Conservation (phyloP, 805 yeast genomes). For the Zygosaccharomyces kombuchaensis region DNA sequence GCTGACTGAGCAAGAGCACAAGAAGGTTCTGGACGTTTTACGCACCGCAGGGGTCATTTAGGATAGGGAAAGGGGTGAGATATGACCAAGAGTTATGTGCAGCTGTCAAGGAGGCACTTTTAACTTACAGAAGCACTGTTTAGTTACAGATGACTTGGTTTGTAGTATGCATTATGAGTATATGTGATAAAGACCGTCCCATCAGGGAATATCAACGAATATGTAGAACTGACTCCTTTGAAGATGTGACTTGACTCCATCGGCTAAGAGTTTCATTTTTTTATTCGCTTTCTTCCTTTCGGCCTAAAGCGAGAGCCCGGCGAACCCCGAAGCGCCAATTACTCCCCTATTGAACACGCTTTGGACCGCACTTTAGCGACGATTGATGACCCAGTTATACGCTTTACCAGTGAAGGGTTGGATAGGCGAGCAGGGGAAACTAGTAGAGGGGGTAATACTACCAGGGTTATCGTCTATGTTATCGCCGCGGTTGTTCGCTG, state of each 20-base stretch:
- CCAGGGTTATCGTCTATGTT: too few species aligned
- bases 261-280: too few species aligned
- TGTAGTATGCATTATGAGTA: not conserved
- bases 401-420: not conserved
- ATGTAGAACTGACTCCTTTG: too few species aligned
- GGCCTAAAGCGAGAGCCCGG: slow-evolving; percentile 7
- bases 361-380: not conserved
- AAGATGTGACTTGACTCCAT: not conserved
- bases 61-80: too few species aligned
- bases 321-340: not conserved
- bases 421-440: not conserved
- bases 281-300: slow-evolving; percentile 6
- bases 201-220: too few species aligned
- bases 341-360: not conserved
- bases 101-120: too few species aligned
- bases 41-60: slow-evolving; percentile 7
- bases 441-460: too few species aligned
- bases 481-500: too few species aligned
- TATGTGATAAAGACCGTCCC: not conserved
- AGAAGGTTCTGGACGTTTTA: slow-evolving; percentile 5
- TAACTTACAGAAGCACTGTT: too few species aligned
- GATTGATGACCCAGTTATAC: not conserved
- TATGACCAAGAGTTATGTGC: too few species aligned
- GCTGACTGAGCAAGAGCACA: not conserved
- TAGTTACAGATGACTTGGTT: too few species aligned